phyloP scores from a whole-genome alignment of 75 land plant genomes.

The Pinus albicaulis region DNA sequence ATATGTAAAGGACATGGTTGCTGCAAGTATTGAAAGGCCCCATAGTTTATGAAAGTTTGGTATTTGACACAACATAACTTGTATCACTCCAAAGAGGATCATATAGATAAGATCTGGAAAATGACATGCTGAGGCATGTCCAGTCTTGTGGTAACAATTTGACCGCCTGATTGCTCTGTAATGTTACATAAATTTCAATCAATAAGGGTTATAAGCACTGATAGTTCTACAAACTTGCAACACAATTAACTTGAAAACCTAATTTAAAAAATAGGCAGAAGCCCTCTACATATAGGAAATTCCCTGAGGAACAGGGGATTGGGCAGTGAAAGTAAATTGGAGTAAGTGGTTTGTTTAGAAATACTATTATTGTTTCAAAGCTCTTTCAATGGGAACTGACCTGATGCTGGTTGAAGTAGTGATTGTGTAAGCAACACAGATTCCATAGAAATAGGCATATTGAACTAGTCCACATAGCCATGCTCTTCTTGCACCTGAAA shows the following conservation, averaged over 20 bases:
- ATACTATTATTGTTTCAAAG: background rate
- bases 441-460: conserved; percentile 34
- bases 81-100: conserved; percentile 21
- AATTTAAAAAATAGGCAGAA: background rate
- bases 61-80: conserved; percentile 25
- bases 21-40: conserved; percentile 26
- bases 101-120: conserved; percentile 13
- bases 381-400: conserved; percentile 4
- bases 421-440: conserved; percentile 54
- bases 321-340: background rate
- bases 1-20: conserved; percentile 30
- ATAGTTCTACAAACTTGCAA: background rate
- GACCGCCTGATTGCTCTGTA: conserved; percentile 39
- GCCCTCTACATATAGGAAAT: background rate
- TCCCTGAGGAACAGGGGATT: background rate
- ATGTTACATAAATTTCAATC: background rate
- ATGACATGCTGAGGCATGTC: conserved; percentile 14
- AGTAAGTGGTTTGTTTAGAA: background rate
- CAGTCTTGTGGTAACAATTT: conserved; percentile 25
- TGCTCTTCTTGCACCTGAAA: conserved; percentile 47
- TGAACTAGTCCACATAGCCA: conserved; percentile 52
- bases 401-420: conserved; percentile 53
- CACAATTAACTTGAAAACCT: no score
- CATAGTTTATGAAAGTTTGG: conserved; percentile 21
- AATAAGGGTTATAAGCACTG: background rate